Conservation (phyloP, 78 protist species). For the Monocercomonoides exilis region DNA sequence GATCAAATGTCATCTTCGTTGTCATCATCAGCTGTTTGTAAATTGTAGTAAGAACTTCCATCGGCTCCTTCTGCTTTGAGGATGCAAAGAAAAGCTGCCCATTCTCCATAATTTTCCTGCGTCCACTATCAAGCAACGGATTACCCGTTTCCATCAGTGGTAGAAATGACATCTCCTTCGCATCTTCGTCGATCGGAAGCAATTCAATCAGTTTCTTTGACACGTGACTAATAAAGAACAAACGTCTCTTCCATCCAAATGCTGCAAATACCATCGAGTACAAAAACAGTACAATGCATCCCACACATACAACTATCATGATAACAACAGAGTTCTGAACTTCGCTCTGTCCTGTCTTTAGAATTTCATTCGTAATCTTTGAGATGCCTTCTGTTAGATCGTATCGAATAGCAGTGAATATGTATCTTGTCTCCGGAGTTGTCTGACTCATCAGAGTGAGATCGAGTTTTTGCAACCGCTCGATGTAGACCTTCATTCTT, state of each 20-base stretch:
- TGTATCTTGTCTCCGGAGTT: not conserved
- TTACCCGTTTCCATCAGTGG: not conserved
- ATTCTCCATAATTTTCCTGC: not conserved
- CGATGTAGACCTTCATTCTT: not conserved
- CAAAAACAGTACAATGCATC: not conserved
- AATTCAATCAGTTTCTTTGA: not conserved
- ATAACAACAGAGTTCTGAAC: not conserved
- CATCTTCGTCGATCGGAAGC: not conserved
- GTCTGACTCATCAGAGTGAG: too few species aligned
- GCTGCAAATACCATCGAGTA: not conserved
- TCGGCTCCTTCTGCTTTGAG: not conserved
- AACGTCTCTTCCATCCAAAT: not conserved
- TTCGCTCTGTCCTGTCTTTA: not conserved
- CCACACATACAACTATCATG: not conserved
- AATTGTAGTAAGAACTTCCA: not conserved
- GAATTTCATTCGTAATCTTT: not conserved
- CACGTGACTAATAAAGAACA: not conserved
- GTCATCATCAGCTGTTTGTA: not conserved
- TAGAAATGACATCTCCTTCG: not conserved
- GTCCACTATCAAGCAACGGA: not conserved
- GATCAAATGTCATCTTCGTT: not conserved
- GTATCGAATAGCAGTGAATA: not conserved
- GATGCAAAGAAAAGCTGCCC: not conserved
- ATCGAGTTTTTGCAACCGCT: too few species aligned
- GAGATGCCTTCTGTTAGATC: not conserved